Conservation (phyloP, 2,329 filamentous ascomycete species). For the Verticillium alfalfae region DNA sequence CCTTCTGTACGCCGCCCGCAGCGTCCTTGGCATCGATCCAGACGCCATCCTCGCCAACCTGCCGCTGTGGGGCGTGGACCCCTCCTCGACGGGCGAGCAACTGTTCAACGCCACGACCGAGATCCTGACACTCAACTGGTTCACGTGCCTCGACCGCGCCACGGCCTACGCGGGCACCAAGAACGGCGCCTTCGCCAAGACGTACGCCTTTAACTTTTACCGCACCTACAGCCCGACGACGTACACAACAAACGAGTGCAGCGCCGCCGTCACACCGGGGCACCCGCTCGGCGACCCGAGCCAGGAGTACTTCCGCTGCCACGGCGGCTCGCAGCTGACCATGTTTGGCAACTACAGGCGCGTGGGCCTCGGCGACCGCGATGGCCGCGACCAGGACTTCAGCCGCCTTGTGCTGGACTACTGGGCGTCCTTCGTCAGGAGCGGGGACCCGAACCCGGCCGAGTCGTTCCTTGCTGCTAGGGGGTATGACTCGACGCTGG, state of each 20-base stretch:
- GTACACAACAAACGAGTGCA: constrained; percentile 22
- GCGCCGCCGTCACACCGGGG: constrained; percentile 15
- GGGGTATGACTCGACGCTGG: constrained; percentile 19
- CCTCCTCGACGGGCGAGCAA: neutral
- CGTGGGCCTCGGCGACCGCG: constrained; percentile 24
- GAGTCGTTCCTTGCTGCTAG: constrained; percentile 20
- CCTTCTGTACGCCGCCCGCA: neutral
- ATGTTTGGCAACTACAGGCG: constrained; percentile 27
- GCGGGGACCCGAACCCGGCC: constrained; percentile 23
- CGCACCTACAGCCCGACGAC: constrained; percentile 27
- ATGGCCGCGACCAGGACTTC: constrained; percentile 26
- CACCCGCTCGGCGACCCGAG: constrained; percentile 26
- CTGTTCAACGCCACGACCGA: neutral
- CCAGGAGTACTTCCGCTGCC: constrained; percentile 34
- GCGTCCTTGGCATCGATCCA: neutral
- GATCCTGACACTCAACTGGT: constrained; percentile 6
- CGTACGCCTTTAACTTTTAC: constrained; percentile 32
- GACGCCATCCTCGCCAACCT: neutral
- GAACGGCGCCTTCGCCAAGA: constrained; percentile 19
- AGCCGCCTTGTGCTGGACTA: constrained; percentile 25
- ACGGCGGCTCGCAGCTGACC: constrained; percentile 30
- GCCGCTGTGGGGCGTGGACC: neutral
- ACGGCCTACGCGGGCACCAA: constrained; percentile 24
- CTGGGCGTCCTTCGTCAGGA: constrained; percentile 26
- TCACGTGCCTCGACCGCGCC: constrained; percentile 27